Base-by-base conservation (phyloP, 257 asterid species). In the Osmanthus fragrans region DNA sequence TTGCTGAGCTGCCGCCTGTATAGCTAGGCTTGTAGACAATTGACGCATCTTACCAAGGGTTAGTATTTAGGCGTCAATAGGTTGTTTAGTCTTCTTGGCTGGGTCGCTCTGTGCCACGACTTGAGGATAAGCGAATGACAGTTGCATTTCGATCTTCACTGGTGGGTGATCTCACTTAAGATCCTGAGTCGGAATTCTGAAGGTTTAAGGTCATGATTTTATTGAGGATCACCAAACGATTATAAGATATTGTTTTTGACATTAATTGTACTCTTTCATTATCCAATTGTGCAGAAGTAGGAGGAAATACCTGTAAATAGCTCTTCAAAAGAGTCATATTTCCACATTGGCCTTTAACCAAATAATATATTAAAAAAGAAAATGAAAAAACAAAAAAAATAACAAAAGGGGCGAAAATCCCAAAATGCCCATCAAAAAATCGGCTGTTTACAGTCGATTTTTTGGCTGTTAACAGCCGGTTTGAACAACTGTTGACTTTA, bases 231-330 rank as follows among this genome's bases (percentile, higher is more conserved):
- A 16, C 27, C n/a, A 32, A 72, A 32, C 27, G 37, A 64, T 45
- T 27, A 72, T 70, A 37, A 29, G 79, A 33, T 54, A 18, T 34
- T 66, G 47, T 78, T 40, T 47, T 47, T 32, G 73, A 40, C 54
- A 42, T 23, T 19, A n/a, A n/a, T 37, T 5, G 18, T n/a, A 47
- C 45, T 45, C 49, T 6, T 63, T 5, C 60, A 30, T 71, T 78
- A 56, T 58, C 66, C 40, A 71, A 39, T 18, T 40, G 68, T 72
- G 23, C 7, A 16, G 58, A 36, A 25, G 70, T n/a, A n/a, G n/a
- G n/a, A n/a, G n/a, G n/a, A n/a, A n/a, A n/a, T n/a, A n/a, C n/a
- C n/a, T n/a, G n/a, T n/a, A n/a, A n/a, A n/a, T n/a, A n/a, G n/a
- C n/a, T n/a, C n/a, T n/a, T n/a, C n/a, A n/a, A n/a, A n/a, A n/a